These are phyloP conservation scores for Kwoniella bestiolae DNA, from an alignment of 768 basidiomycete species.

Conservation along the genomic window DNA sequence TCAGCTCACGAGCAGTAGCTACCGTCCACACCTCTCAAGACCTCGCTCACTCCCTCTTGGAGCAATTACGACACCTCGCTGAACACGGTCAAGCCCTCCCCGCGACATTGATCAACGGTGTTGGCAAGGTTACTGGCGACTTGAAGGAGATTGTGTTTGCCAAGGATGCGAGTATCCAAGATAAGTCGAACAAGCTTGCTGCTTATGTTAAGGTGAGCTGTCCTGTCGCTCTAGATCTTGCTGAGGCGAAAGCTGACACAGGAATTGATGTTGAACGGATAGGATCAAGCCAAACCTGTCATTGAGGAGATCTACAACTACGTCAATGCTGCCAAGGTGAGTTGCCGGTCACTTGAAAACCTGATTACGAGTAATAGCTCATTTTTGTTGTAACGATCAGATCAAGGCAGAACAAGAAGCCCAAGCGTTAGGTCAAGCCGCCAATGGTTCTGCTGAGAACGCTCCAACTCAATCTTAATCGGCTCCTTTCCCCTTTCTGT, in stretches of 20 bases:
- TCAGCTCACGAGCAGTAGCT: conserved; percentile 47
- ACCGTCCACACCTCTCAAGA: conserved; percentile 44
- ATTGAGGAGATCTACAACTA: conserved; percentile 54
- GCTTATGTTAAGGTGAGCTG: conserved; percentile 47
- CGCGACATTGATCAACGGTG: conserved; percentile 36
- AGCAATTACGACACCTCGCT: conserved; percentile 47
- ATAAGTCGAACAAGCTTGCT: conserved; percentile 52
- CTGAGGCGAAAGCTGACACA: not conserved
- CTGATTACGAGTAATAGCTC: too few relatives aligned
- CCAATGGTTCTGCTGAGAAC: conserved; percentile 28
- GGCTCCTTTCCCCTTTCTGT: not conserved
- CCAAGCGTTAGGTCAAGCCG: conserved; percentile 33
- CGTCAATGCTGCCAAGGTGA: conserved; percentile 51
- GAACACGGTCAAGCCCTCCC: conserved; percentile 48
- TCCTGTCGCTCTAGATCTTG: not conserved
- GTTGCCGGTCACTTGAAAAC: conserved; percentile 3
- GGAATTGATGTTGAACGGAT: not conserved
- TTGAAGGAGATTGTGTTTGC: conserved; percentile 46
- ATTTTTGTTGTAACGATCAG: conserved; percentile 13
- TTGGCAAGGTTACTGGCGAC: conserved; percentile 42
- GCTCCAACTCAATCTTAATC: not conserved
- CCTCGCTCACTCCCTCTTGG: conserved; percentile 42
- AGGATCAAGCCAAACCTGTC: conserved; percentile 54
- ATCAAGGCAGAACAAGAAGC: conserved; percentile 37
- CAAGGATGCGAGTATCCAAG: conserved; percentile 48